These are phyloP conservation scores for Bipolaris zeicola DNA, from an alignment of 2,329 filamentous ascomycete species.

Conservation along the genomic window DNA sequence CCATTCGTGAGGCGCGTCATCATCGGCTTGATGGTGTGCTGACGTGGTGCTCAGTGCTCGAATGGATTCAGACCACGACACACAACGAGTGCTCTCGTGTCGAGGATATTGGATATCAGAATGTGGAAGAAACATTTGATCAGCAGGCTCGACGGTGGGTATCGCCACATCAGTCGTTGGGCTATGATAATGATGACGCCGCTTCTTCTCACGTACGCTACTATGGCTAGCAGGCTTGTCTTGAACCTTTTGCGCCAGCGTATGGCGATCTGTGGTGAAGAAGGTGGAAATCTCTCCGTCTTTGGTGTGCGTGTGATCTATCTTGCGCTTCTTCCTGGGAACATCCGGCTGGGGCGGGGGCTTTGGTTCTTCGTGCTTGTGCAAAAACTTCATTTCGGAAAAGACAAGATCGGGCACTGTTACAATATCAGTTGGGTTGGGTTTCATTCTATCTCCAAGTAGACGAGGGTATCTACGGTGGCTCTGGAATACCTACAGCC, in stretches of 20 bases:
- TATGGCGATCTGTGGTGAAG: conserved; percentile 45
- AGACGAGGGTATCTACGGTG: neutral
- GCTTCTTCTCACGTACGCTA: conserved; percentile 6
- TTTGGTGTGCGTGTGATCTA: conserved; percentile 36
- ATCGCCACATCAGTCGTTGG: conserved; percentile 23
- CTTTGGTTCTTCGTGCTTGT: conserved; percentile 42
- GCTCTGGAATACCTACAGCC: conserved; percentile 45
- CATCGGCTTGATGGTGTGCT: conserved; percentile 3
- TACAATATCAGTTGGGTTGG: conserved; percentile 19
- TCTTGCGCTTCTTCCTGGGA: conserved; percentile 40
- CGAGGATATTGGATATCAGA: conserved; percentile 45
- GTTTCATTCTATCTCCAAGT: neutral
- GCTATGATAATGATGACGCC: conserved; percentile 16
- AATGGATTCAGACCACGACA: conserved; percentile 53
- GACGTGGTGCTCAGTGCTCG: conserved; percentile 25
- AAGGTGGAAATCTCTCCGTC: conserved; percentile 54
- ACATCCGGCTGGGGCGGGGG: conserved; percentile 27
- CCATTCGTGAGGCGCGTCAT: conserved; percentile 5
- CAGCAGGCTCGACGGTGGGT: conserved; percentile 42
- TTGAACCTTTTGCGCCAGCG: conserved; percentile 29
- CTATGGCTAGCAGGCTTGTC: conserved; percentile 18
- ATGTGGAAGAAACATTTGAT: conserved; percentile 44
- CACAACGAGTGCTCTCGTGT: conserved; percentile 42
- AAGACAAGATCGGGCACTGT: conserved; percentile 59
- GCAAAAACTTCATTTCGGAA: conserved; percentile 58